Evolutionary conservation across 2,329 filamentous ascomycete species (phyloP), one percentile per base, ranked within the genome.

Genomic region (Neopestalotiopsis rosae): DNA sequence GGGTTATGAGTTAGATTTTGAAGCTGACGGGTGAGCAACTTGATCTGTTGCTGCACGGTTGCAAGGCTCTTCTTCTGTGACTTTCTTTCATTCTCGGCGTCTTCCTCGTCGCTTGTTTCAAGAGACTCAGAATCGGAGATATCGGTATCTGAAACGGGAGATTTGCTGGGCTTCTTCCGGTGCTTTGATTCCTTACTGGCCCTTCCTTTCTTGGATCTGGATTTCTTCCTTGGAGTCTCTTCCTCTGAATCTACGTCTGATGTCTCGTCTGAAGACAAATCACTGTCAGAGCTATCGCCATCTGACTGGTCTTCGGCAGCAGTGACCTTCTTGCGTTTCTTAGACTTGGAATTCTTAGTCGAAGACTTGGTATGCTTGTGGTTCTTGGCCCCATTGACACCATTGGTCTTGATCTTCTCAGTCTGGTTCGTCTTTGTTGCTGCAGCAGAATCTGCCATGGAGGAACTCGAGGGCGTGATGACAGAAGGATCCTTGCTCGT

Each of bases 21-120:
- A n/a, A 75, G 20, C 57, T 81, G 79, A 7, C 70, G 68, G 63
- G 75, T 70, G 24, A 81, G 70, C 5, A 73, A 72, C 13, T 72
- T 66, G 64, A 76, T 67, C 67, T 71, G 70, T 42, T 69, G 69
- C 65, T 75, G 73, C n/a, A 59, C 13, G 4, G 38, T 17, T 30
- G 52, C 67, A 65, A 58, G 64, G 40, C 14, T 67, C 72, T 32
- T 57, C 59, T 32, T 57, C 59, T 62, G 28, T 30, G 30, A 17
- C 32, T 62, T 62, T 28, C 13, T 20, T n/a, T 58, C 65, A 30
- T 64, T 68, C n/a, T 58, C 40, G 34, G 34, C 6, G 6, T 38
- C 34, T 38, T 52, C 45, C n/a, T 52, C 45, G 3, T 52, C 45
- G 42, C 12, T 28, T 17, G 14, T 32, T 10, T 45, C 61, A 12